phyloP scores from a whole-genome alignment of 2,329 filamentous ascomycete genomes.

The Phyllosticta paracitricarpa region DNA sequence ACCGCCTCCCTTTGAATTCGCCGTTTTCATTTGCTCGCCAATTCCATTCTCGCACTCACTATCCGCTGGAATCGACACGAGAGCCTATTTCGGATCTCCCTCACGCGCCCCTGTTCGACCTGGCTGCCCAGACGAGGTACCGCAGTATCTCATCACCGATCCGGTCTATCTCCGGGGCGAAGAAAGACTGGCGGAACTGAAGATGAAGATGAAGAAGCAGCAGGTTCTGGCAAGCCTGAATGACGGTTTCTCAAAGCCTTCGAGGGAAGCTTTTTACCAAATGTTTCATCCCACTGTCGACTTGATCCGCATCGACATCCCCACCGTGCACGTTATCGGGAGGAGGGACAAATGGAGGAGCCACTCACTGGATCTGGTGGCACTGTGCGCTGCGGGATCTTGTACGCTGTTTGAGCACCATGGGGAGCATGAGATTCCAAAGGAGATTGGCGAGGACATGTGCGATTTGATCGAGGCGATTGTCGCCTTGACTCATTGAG shows the following conservation, averaged over 20 bases:
- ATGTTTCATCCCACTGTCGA: not conserved
- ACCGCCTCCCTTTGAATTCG: slow-evolving; percentile 21
- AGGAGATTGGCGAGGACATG: not conserved
- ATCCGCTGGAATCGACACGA: not conserved
- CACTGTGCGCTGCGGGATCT: not conserved
- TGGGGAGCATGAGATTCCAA: slow-evolving; percentile 5
- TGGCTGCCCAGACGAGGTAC: not conserved
- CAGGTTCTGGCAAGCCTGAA: not conserved
- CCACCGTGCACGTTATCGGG: slow-evolving; percentile 3
- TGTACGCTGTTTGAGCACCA: not conserved
- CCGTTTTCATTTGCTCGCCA: slow-evolving; percentile 24
- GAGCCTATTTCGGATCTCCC: not conserved
- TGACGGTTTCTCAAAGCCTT: slow-evolving; percentile 8
- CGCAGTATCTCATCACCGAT: not conserved
- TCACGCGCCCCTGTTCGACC: not conserved
- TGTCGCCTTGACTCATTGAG: not conserved
- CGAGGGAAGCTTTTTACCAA: slow-evolving; percentile 20
- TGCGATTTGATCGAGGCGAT: slow-evolving; percentile 1
- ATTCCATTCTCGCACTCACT: slow-evolving; percentile 17
- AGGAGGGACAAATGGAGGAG: slow-evolving; percentile 6
- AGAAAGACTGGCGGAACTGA: not conserved
- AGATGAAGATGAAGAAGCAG: too few species aligned
- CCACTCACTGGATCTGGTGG: not conserved
- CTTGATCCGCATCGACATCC: not conserved
- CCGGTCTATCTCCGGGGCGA: too few species aligned